A percentile compares a stretch with the other conserved stretches of the same genome.
Conservation (phyloP, 345 rosid species). For the Geranium rotundifolium region DNA sequence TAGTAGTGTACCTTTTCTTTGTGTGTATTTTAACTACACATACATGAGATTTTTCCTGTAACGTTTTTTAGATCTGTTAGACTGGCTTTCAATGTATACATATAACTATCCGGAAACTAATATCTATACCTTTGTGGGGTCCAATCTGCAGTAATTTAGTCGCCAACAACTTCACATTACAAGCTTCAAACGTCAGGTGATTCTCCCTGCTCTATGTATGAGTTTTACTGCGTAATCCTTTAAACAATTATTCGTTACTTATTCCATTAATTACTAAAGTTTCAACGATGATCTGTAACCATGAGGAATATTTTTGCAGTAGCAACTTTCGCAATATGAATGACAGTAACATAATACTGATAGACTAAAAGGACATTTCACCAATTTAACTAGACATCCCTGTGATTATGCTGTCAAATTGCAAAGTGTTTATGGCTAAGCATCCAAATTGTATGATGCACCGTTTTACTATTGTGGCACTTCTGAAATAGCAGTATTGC, state of each 20-base stretch:
- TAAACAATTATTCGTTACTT: neutral
- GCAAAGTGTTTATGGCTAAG: too few relatives aligned
- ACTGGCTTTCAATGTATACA: too few relatives aligned
- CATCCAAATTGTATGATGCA: too few relatives aligned
- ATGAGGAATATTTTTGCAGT: too few relatives aligned
- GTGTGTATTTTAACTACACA: neutral
- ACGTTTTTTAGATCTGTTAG: neutral
- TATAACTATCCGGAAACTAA: constrained; percentile 7
- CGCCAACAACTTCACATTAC: constrained; percentile 54
- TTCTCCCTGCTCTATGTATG: constrained; percentile 2
- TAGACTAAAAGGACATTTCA: too few relatives aligned
- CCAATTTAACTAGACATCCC: too few relatives aligned
- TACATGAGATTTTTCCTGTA: neutral
- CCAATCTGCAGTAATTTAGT: constrained; percentile 52
- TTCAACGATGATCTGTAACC: neutral
- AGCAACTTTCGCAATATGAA: too few relatives aligned
- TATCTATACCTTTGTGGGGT: constrained; percentile 1
- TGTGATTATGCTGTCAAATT: too few relatives aligned
- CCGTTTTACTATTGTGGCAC: too few relatives aligned
- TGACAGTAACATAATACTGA: too few relatives aligned
- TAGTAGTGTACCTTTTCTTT: neutral
- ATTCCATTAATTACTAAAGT: neutral
- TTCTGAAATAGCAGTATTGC: too few relatives aligned
- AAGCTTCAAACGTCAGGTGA: constrained; percentile 33
- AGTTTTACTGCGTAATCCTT: constrained; percentile 2